Percentiles rank a stretch among this genome's conserved stretches.
These are phyloP conservation scores for Aspergillus sp. DNA, from an alignment of 2,329 filamentous ascomycete genomes.

Conservation along the genomic window DNA sequence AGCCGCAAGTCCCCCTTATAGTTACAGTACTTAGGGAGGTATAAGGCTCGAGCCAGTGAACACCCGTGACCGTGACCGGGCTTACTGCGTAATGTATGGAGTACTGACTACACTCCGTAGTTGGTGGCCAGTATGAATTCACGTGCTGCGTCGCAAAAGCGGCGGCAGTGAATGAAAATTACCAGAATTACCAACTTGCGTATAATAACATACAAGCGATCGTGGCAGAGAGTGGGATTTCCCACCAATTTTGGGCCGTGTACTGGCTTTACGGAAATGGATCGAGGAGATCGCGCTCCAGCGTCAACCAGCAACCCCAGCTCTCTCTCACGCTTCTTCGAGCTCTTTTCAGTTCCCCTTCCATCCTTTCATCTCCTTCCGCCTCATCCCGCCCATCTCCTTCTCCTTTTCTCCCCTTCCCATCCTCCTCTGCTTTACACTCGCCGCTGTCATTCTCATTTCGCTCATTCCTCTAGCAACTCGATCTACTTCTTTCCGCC, in stretches of 20 bases:
- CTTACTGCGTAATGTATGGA: too few relatives aligned
- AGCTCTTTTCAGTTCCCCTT: constrained; percentile 2
- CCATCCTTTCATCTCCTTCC: constrained; percentile 12
- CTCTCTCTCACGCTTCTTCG: not conserved
- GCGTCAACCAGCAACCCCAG: constrained; percentile 1
- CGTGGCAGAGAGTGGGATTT: not conserved
- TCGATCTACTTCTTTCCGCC: constrained; percentile 1
- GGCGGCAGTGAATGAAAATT: not conserved
- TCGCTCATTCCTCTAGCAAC: not conserved
- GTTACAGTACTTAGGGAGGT: too few relatives aligned
- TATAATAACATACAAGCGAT: not conserved
- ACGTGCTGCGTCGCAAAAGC: too few relatives aligned
- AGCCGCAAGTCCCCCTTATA: not conserved
- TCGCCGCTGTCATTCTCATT: not conserved
- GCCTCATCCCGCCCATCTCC: constrained; percentile 5
- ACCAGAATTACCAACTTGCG: not conserved
- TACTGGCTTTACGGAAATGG: not conserved
- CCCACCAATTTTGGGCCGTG: not conserved
- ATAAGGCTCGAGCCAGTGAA: too few relatives aligned
- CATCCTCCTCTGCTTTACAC: not conserved
- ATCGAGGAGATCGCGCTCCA: not conserved
- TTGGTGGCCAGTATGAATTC: too few relatives aligned
- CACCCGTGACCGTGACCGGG: too few relatives aligned
- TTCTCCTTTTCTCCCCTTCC: not conserved
- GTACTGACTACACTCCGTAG: too few relatives aligned